Evolutionary conservation across 331 rosid genomes (phyloP), one percentile per base, ranked within the genome.

Genomic region (Spiraea crenata): DNA sequence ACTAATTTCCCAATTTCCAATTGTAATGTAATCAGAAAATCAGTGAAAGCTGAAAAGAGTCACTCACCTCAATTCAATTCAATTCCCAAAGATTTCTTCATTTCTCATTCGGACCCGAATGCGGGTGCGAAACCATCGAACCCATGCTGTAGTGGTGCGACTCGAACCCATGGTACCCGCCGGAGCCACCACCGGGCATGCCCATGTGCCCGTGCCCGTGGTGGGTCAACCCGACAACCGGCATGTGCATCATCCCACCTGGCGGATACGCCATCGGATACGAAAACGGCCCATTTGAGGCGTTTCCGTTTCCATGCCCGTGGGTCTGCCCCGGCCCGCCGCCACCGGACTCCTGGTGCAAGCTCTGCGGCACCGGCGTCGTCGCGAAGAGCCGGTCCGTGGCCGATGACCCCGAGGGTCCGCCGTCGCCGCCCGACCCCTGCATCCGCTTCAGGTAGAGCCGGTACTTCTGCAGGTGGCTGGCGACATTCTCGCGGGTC

Each of bases 401-500:
- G 4, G 89, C 68, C 25, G 93, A 85, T 5, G 96, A 86, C 5
- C 90, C 96, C 25, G 93, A 85, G 5, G 96, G 87, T 4, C 90
- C 96, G 1, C 88, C 96, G 69, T 78, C 92, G 69, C 74, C 74
- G 2, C 95, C 87, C 11, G 88, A 73, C 15, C 96, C 92, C 46
- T 88, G 96, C 89, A 87, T 89, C 76, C 97, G 78, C 84, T 88
- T 95, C 82, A 95, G 73, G 84, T 89, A 95, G 6, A 91, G 96
- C 0, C 98, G 83, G 74, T 95, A 95, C 88, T 95, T 95, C 82
- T 95, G 96, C n/a, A 95, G 80, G 60, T 95, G 99, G 41, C 98
- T 91, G 0, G 99, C 99, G 5, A 95, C 99, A 60, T 95, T 95
- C 77, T 95, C 99, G 0, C 98, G 89, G 4, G 96, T 95, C 87